Conservation (phyloP, 192 early-diverging fungal genomes). For the Coemansia sp. region DNA sequence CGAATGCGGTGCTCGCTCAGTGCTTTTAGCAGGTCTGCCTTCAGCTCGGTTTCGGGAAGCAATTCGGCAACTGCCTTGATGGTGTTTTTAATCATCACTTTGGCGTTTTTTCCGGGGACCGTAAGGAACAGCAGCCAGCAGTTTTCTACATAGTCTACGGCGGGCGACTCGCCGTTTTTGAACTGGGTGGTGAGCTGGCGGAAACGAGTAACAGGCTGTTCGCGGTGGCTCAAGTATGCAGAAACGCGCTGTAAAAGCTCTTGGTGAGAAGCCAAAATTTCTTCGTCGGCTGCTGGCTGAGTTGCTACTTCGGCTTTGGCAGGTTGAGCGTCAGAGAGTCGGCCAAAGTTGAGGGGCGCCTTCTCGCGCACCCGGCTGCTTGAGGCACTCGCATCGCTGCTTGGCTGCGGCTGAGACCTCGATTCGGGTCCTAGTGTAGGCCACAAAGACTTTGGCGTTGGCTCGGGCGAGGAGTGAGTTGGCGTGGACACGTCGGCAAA, state of each 20-base stretch:
- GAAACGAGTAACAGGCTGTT: conserved; percentile 44
- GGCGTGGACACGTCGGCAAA: neutral
- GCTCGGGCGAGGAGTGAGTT: conserved; percentile 4
- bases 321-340: conserved; percentile 1
- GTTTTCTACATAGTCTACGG: conserved; percentile 38
- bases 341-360: conserved; percentile 24
- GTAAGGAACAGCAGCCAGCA: conserved; percentile 48
- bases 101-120: conserved; percentile 41
- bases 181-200: conserved; percentile 36
- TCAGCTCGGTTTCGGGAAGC: conserved; percentile 18
- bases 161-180: conserved; percentile 19
- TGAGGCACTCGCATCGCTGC: neutral
- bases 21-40: conserved; percentile 19
- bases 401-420: neutral
- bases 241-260: conserved; percentile 45
- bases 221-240: conserved; percentile 44
- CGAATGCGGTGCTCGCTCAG: conserved; percentile 26
- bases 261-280: conserved; percentile 26
- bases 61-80: conserved; percentile 23
- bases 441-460: conserved; percentile 23
- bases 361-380: conserved; percentile 1
- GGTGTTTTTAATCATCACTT: conserved; percentile 48
- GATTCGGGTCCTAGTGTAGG: conserved; percentile 24
- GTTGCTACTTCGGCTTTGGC: neutral
- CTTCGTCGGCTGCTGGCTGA: neutral